Conservation (phyloP, 768 basidiomycete species). For the Baorangia bicolor region DNA sequence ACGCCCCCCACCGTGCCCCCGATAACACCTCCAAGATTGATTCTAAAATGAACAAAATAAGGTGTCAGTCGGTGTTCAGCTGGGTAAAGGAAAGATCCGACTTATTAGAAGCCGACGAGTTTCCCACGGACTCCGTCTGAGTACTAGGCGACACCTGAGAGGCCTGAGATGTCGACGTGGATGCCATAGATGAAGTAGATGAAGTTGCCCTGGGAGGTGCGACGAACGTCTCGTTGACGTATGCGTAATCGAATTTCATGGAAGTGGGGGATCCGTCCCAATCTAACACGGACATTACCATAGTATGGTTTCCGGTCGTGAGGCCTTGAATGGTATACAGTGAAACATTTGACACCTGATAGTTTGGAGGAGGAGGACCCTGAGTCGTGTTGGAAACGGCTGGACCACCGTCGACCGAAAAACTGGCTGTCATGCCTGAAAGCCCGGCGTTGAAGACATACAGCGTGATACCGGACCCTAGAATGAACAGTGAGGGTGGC, state of each 20-base stretch:
- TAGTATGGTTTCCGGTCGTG: constrained; percentile 14
- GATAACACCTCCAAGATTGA: constrained; percentile 11
- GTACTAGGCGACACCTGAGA: too few relatives aligned
- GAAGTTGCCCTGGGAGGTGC: constrained; percentile 3
- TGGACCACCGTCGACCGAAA: constrained; percentile 16
- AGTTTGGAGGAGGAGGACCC: constrained; percentile 11
- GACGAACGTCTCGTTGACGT: constrained; percentile 23
- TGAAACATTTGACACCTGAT: constrained; percentile 22
- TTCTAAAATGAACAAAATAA: background rate
- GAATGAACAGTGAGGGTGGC: background rate
- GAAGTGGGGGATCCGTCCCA: constrained; percentile 17
- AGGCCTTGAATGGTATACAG: constrained; percentile 20
- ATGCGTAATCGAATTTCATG: constrained; percentile 31
- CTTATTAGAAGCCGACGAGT: constrained; percentile 1
- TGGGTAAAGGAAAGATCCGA: background rate
- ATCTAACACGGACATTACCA: constrained; percentile 22
- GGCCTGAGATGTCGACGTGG: background rate
- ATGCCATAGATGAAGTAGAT: background rate
- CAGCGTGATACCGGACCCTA: constrained; percentile 28
- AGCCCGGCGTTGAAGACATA: constrained; percentile 24
- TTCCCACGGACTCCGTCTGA: background rate
- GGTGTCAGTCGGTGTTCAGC: constrained; percentile 1
- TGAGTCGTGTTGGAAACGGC: background rate
- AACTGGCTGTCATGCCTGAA: constrained; percentile 23
- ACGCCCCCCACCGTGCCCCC: constrained; percentile 17